These are phyloP conservation scores for Melampsora larici-populina DNA, from an alignment of 1,284 basidiomycete species.

Conservation along the genomic window DNA sequence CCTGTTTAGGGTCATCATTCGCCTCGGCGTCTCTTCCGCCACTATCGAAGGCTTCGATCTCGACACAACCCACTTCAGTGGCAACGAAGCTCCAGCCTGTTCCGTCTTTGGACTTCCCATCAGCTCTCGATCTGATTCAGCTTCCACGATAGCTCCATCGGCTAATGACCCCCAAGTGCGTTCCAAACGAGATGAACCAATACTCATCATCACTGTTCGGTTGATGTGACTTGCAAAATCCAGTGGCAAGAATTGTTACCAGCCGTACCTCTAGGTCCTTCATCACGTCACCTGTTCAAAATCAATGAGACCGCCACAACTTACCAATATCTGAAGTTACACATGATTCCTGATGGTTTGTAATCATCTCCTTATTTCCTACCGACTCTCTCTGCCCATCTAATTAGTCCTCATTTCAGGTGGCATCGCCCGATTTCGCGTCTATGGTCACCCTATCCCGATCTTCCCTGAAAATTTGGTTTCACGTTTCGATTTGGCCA, in stretches of 20 bases:
- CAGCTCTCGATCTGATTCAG: conserved; percentile 15
- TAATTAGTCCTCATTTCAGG: conserved; percentile 85
- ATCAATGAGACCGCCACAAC: conserved; percentile 12
- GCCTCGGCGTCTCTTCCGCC: conserved; percentile 72
- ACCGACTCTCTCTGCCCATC: conserved; percentile 70
- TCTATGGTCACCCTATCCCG: conserved; percentile 59
- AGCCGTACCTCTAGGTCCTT: conserved; percentile 47
- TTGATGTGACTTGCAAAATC: not conserved
- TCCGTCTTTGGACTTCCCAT: no score
- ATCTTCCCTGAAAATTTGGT: conserved; percentile 46
- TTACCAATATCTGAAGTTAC: conserved; percentile 32
- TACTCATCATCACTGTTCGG: not conserved
- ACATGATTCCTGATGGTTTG: no score
- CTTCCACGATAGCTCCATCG: not conserved
- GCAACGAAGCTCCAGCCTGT: conserved; percentile 72
- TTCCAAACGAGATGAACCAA: not conserved
- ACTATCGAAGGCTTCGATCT: conserved; percentile 80
- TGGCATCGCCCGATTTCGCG: conserved; percentile 63
- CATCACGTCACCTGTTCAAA: conserved; percentile 38
- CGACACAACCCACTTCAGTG: conserved; percentile 92
- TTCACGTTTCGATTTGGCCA: conserved; percentile 73
- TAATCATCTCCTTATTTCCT: conserved; percentile 60
- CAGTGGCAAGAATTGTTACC: no score
- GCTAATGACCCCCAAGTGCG: not conserved
- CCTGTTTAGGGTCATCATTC: conserved; percentile 73